These are phyloP conservation scores for Pestalotiopsis sp. DNA, from an alignment of 2,329 filamentous ascomycete genomes.

Conservation along the genomic window DNA sequence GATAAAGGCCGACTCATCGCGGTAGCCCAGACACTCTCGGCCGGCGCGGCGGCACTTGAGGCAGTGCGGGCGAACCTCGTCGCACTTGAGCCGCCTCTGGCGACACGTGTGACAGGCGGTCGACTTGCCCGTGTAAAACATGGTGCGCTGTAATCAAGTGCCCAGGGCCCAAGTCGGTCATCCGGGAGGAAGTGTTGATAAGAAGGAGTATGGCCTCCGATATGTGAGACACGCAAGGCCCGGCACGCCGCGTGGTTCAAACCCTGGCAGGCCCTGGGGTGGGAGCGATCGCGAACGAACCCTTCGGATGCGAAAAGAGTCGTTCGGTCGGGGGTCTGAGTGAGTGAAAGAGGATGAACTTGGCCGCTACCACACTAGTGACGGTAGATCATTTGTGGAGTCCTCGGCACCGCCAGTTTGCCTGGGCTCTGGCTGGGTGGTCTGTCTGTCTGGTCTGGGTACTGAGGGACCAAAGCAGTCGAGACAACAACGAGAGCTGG, in stretches of 20 bases:
- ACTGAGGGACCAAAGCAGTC: neutral
- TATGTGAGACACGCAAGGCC: neutral
- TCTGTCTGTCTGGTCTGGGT: neutral
- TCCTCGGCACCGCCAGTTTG: neutral
- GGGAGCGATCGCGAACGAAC: neutral
- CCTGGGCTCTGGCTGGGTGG: neutral
- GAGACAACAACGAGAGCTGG: neutral
- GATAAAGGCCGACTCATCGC: slow-evolving; percentile 13
- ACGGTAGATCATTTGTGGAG: neutral
- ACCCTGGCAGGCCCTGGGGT: neutral
- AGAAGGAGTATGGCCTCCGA: neutral
- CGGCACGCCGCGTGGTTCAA: neutral
- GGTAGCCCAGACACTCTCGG: slow-evolving; percentile 9
- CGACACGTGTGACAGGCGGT: slow-evolving; percentile 13
- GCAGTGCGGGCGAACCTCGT: slow-evolving; percentile 12
- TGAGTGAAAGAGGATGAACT: neutral
- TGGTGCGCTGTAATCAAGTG: neutral
- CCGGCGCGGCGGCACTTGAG: slow-evolving; percentile 11
- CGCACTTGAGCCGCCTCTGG: slow-evolving; percentile 12
- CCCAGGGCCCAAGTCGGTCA: neutral
- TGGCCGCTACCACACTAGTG: neutral
- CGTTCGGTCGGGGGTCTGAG: neutral
- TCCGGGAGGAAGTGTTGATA: neutral
- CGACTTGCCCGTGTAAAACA: slow-evolving; percentile 13
- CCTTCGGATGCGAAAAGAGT: neutral